phyloP scores from a whole-genome alignment of 2,329 filamentous ascomycete genomes.

The Didymella keratinophila region DNA sequence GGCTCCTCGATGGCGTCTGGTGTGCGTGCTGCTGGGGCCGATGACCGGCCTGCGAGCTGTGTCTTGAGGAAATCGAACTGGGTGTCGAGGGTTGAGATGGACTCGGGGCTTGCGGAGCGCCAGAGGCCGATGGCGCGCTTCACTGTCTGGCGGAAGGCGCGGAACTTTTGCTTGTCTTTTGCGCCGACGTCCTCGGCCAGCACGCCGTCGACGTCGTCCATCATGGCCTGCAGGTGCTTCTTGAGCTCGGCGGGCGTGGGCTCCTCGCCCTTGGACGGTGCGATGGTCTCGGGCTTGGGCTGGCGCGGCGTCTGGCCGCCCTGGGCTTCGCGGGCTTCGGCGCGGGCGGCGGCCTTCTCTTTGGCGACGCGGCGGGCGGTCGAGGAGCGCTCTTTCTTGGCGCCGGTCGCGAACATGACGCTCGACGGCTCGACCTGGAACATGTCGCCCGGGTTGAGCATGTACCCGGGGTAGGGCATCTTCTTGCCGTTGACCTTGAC shows the following conservation, averaged over 20 bases:
- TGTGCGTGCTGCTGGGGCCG: conserved; percentile 2
- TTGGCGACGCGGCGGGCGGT: conserved; percentile 41
- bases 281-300: conserved; percentile 7
- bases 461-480: conserved; percentile 93
- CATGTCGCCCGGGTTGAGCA: conserved; percentile 96
- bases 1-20: conserved; percentile 19
- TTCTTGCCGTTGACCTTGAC: conserved; percentile 97
- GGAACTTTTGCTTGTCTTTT: conserved; percentile 78
- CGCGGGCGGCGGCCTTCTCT: conserved; percentile 42
- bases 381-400: conserved; percentile 62
- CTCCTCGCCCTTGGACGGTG: conserved; percentile 30
- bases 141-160: conserved; percentile 72
- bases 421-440: conserved; percentile 93
- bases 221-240: conserved; percentile 45
- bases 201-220: conserved; percentile 65
- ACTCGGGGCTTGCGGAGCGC: conserved; percentile 52
- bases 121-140: conserved; percentile 68
- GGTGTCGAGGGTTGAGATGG: conserved; percentile 54
- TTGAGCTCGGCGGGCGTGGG: conserved; percentile 44
- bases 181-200: conserved; percentile 67
- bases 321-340: conserved; percentile 33
- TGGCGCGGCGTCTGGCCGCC: conserved; percentile 30
- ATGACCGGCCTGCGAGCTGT: conserved; percentile 29
- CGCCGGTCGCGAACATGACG: conserved; percentile 87
- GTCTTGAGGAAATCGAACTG: conserved; percentile 58